These are phyloP conservation scores for Neonectria coccinea DNA, from an alignment of 2,329 filamentous ascomycete genomes.

Conservation along the genomic window DNA sequence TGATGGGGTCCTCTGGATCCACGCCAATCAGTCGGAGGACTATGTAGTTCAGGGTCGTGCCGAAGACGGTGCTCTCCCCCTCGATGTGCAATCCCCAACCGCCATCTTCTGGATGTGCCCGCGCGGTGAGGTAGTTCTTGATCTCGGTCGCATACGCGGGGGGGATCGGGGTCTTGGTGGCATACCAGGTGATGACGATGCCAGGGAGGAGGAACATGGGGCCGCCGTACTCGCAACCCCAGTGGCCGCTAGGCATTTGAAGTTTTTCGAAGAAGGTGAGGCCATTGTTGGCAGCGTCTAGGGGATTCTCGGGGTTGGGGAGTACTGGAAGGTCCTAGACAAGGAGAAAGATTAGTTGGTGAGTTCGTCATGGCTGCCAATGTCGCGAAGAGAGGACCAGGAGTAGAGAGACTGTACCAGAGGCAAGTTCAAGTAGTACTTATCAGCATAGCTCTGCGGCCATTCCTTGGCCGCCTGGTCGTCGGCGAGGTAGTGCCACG, in stretches of 20 bases:
- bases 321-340: slow-evolving; percentile 79
- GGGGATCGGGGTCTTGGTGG: slow-evolving; percentile 88
- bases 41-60: slow-evolving; percentile 89
- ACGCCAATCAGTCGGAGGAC: slow-evolving; percentile 84
- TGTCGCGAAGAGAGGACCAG: neutral
- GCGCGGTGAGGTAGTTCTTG: slow-evolving; percentile 89
- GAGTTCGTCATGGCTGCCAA: neutral
- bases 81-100: slow-evolving; percentile 98
- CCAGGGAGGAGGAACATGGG: slow-evolving; percentile 96
- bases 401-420: slow-evolving; percentile 64
- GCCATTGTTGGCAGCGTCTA: slow-evolving; percentile 84
- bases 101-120: slow-evolving; percentile 88
- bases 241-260: slow-evolving; percentile 89
- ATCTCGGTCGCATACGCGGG: slow-evolving; percentile 86
- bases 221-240: slow-evolving; percentile 97
- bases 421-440: slow-evolving; percentile 84
- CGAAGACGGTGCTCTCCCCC: slow-evolving; percentile 91
- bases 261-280: slow-evolving; percentile 90
- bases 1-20: slow-evolving; percentile 82
- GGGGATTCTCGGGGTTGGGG: slow-evolving; percentile 75
- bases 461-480: slow-evolving; percentile 77
- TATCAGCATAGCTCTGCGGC: slow-evolving; percentile 92
- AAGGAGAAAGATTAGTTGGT: slow-evolving; percentile 11
- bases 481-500: slow-evolving; percentile 91
- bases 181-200: slow-evolving; percentile 86